Evolutionary conservation across 78 protist species (phyloP), one percentile per base, ranked within the genome.

Genomic region (Dictyostelium firmibasis): DNA sequence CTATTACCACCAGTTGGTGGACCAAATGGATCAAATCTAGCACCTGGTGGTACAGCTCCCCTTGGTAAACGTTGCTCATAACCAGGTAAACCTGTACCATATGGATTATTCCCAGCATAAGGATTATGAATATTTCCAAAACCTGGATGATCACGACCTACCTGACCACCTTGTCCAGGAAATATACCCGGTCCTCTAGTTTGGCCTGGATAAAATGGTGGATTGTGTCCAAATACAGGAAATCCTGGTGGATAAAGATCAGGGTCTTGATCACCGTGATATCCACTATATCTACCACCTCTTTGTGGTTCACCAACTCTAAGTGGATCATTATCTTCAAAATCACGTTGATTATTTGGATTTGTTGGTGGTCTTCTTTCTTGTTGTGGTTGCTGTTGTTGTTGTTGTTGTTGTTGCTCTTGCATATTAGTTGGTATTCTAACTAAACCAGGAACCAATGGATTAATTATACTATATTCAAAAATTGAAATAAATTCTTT

Each of bases 1-100:
- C 77, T 53, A 31, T 70, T 70, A 31, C 27, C 27, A 33, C 81
- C 62, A 8, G 47, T 36, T 62, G 76, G 93, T 38, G 93, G 93
- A 47, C 93, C 93, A 31, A 88, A 88, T 60, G 93, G 93, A 67
- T 88, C 93, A 16, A 88, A 88, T 43, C 93, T 57, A 79, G 93
- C 93, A 41, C 93, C 93, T 25, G 85, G 86, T 64, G 93, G 93
- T n/a, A 88, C 93, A 2, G 93, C 85, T 38, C 93, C 93, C 25
- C 83, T 33, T 36, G 93, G 93, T 9, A 88, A 16, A 27, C 82
- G 29, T 47, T 75, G 83, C 25, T 62, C 82, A 75, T 47, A 85
- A 0, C 70, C 64, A 60, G 84, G 84, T 25, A 74, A 60, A 31
- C 79, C 92, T 31, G 16, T 8, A 9, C 75, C 81, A 62, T 13